Conservation (phyloP, 2,329 filamentous ascomycete genomes). For the Byssothecium circinans region DNA sequence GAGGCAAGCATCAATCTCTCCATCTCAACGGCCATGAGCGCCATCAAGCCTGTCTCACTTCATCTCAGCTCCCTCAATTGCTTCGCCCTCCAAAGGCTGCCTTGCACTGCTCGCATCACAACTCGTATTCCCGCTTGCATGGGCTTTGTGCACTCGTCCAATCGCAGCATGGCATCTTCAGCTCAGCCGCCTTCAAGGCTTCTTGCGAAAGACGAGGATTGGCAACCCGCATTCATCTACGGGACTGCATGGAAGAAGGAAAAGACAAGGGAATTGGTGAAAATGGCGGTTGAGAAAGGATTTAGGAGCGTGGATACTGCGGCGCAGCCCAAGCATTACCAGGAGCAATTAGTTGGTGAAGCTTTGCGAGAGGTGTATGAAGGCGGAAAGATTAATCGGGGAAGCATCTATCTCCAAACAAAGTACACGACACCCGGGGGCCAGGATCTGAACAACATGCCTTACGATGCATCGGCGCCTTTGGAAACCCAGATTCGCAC, state of each 20-base stretch:
- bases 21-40: too few species aligned
- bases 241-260: constrained; percentile 87
- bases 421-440: constrained; percentile 71
- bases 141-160: constrained; percentile 6
- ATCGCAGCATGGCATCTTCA: constrained; percentile 23
- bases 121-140: background rate
- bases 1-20: background rate
- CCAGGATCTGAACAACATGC: constrained; percentile 63
- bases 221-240: constrained; percentile 59
- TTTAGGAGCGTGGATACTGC: constrained; percentile 78
- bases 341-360: constrained; percentile 69
- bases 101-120: background rate
- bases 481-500: constrained; percentile 66
- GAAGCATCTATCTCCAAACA: constrained; percentile 77
- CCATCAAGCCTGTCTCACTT: too few species aligned
- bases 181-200: constrained; percentile 16
- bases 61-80: background rate
- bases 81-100: background rate
- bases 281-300: constrained; percentile 66
- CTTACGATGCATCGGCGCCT: constrained; percentile 62
- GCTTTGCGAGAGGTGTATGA: constrained; percentile 65
- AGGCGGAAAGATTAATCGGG: constrained; percentile 60
- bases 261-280: constrained; percentile 66
- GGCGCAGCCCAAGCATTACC: constrained; percentile 76
- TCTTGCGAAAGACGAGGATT: constrained; percentile 5